Evolutionary conservation across 129 eudicot genomes (phyloP).

Genomic region (Arctium lappa): DNA sequence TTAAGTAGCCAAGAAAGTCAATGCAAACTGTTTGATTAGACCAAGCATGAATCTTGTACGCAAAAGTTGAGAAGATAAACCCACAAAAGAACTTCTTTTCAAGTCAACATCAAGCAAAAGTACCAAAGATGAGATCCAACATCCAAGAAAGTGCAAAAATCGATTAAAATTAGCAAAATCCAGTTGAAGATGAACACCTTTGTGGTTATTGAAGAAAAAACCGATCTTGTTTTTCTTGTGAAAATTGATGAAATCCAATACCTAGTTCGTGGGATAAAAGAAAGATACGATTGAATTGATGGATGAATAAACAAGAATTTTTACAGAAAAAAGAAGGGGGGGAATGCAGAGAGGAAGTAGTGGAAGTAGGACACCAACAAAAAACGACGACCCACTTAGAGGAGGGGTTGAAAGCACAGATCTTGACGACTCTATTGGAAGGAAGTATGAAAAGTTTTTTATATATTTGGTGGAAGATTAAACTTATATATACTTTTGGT

Average conservation of each 20-base stretch:
- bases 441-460: background rate
- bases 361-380: constrained; percentile 26
- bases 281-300: background rate
- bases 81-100: constrained; percentile 1
- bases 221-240: background rate
- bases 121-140: constrained; percentile 21
- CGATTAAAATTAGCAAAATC: background rate
- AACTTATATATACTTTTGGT: background rate
- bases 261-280: background rate
- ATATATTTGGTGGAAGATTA: background rate
- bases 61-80: background rate
- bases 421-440: background rate
- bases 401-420: background rate
- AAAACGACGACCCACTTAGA: constrained; percentile 21
- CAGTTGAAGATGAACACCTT: background rate
- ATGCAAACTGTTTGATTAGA: constrained; percentile 32
- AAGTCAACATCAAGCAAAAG: constrained; percentile 32
- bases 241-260: background rate
- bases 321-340: background rate
- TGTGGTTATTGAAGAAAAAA: background rate
- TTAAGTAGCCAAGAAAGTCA: constrained; percentile 18
- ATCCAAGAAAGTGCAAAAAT: constrained; percentile 4
- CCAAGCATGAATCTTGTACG: constrained; percentile 42
- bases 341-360: constrained; percentile 5
- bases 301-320: background rate